Base-by-base conservation (phyloP, 345 rosid genomes). In the Populus alba region DNA sequence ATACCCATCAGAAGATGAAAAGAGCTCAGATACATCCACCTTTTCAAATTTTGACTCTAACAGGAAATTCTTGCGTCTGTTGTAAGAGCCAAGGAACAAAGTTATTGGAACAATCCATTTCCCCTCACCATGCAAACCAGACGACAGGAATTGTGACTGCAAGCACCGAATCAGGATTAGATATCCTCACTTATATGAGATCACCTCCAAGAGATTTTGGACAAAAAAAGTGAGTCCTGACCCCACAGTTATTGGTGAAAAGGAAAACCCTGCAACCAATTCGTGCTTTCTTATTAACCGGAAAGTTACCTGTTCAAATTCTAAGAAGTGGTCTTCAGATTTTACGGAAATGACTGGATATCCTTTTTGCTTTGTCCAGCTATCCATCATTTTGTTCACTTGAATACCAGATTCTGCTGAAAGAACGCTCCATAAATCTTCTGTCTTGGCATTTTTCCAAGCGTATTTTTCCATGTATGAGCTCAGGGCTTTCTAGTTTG, bases 341-440 rank as follows among this genome's bases (percentile, higher is more conserved):
- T 77, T 81, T 5, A 85, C 87, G 7, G 71, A 67, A 51, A 87
- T 78, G 35, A 85, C 82, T 41, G 90, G 88, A 80, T 83, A 78
- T 47, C 87, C 87, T 68, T 83, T 81, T 66, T 80, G 80, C 87
- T 87, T 87, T 67, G 87, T 85, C 90, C 90, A 85, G 71, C 81
- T 23, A 23, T 75, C 77, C 88, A 85, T 85, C 76, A 83, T 68
- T 13, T 67, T 71, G 66, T 76, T 76, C 23, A 85, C 79, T 65
- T 74, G 68, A 69, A 81, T 62, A 18, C 83, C 83, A 13, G 83
- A 80, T 78, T 75, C 88, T 53, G 81, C 86, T 2, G 84, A 77
- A 66, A 85, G 13, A 23, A 81, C 79, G 37, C 27, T 75, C 88
- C 88, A 87, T 2, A 83, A 77, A 68, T 85, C 87, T 71, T 80